Percentiles rank a stretch among this genome's conserved stretches.
phyloP scores from a whole-genome alignment of 2,329 filamentous ascomycete species.

The Scedosporium apiospermum region DNA sequence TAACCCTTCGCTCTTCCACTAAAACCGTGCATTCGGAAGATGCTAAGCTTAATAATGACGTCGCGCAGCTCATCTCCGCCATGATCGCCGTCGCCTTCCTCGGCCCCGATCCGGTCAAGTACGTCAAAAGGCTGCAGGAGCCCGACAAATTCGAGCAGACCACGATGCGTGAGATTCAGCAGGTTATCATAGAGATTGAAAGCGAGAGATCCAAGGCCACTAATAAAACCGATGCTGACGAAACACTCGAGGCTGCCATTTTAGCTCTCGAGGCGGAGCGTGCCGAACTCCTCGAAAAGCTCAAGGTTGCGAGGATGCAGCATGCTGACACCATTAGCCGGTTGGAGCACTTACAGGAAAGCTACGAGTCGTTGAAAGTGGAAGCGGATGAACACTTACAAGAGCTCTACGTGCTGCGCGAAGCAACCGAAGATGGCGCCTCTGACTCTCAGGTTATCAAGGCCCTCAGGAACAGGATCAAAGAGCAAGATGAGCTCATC shows the following conservation, averaged over 20 bases:
- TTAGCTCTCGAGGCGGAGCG: conserved; percentile 49
- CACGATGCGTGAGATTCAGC: conserved; percentile 34
- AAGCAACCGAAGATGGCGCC: conserved; percentile 41
- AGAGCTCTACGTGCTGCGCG: conserved; percentile 39
- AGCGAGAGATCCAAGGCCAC: conserved; percentile 15
- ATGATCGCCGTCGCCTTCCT: conserved; percentile 52
- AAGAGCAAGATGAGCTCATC: conserved; percentile 63
- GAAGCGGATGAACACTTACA: conserved; percentile 50
- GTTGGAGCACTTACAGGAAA: conserved; percentile 50
- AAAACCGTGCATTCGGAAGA: not conserved
- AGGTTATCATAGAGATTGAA: conserved; percentile 33
- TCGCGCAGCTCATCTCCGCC: conserved; percentile 49
- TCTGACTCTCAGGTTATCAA: conserved; percentile 42
- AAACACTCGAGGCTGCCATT: conserved; percentile 28
- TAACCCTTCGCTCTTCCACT: conserved; percentile 8
- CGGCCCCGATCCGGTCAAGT: conserved; percentile 45
- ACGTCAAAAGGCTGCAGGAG: conserved; percentile 36
- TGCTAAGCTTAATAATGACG: conserved; percentile 15
- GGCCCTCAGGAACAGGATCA: conserved; percentile 45
- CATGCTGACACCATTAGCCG: conserved; percentile 50
- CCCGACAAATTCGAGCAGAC: conserved; percentile 24
- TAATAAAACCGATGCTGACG: conserved; percentile 26
- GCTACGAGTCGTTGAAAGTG: conserved; percentile 55
- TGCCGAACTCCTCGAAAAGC: conserved; percentile 37
- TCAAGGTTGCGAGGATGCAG: conserved; percentile 44